A percentile compares a stretch with the other conserved stretches of the same genome.
Evolutionary conservation across 1,284 basidiomycete species (phyloP).

Genomic region (Ceratobasidium sp.): DNA sequence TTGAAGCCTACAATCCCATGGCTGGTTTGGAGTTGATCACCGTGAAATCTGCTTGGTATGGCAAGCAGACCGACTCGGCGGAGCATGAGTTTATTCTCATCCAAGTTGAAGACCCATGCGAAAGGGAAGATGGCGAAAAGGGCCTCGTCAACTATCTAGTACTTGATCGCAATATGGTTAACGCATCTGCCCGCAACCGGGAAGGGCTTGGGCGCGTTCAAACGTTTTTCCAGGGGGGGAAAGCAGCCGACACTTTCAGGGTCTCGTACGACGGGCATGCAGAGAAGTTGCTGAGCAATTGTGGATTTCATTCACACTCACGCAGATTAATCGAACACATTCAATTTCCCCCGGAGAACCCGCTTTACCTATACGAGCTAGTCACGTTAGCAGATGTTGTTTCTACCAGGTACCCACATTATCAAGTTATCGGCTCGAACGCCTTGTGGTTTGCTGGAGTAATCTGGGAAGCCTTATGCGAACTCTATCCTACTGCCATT

Average conservation of each 20-base stretch:
- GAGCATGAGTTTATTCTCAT: constrained; percentile 14
- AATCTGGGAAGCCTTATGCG: not conserved
- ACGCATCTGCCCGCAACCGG: not conserved
- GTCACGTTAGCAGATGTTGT: not conserved
- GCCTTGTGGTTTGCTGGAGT: not conserved
- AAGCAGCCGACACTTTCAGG: not conserved
- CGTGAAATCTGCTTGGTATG: not conserved
- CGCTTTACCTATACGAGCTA: not conserved
- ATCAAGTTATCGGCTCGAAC: not conserved
- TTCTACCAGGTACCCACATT: not conserved
- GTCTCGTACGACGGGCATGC: not conserved
- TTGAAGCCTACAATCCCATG: not conserved
- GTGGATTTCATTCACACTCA: not conserved
- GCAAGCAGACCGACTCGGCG: not conserved
- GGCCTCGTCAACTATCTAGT: not conserved
- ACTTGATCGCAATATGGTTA: not conserved
- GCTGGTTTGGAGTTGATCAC: not conserved
- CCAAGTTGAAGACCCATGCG: not conserved
- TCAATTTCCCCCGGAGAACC: not conserved
- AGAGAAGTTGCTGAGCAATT: not conserved
- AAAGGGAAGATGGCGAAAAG: not conserved
- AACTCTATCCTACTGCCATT: not conserved
- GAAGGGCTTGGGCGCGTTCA: not conserved
- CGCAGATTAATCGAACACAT: not conserved
- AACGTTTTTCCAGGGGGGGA: not conserved